Conservation (phyloP, 768 basidiomycete genomes). For the Mycena indigotica region DNA sequence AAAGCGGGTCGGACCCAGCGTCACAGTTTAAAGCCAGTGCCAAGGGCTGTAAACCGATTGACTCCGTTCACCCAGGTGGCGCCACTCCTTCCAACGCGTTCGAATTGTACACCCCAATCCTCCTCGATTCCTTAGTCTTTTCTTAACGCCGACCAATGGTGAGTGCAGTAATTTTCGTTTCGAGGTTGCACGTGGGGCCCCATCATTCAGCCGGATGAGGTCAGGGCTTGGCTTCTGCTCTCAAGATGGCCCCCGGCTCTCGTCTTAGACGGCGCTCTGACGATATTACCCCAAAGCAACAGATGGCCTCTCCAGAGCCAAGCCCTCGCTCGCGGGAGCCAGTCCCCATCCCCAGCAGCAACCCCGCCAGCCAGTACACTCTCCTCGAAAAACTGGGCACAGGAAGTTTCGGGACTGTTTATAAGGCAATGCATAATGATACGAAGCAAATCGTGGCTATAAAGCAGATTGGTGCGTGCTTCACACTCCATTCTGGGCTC, state of each 20-base stretch:
- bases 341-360: conserved; percentile 58
- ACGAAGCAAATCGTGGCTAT: conserved; percentile 95
- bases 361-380: conserved; percentile 89
- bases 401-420: conserved; percentile 95
- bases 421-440: conserved; percentile 95
- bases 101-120: background rate
- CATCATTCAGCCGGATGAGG: conserved; percentile 24
- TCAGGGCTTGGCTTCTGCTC: conserved; percentile 14
- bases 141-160: conserved; percentile 3
- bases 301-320: conserved; percentile 43
- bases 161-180: background rate
- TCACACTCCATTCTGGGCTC: conserved; percentile 15
- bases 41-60: background rate
- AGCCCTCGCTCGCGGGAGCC: conserved; percentile 24
- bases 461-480: conserved; percentile 87
- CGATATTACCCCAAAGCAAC: conserved; percentile 39
- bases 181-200: conserved; percentile 12
- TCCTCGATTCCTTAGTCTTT: background rate
- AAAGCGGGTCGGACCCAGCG: background rate
- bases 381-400: conserved; percentile 95
- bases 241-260: conserved; percentile 50
- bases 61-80: conserved; percentile 6
- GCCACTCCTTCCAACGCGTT: conserved; percentile 1
- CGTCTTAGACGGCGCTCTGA: conserved; percentile 48
- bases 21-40: background rate